Conservation (phyloP, 2,329 filamentous ascomycete genomes). For the Aphanoascus verrucosus region DNA sequence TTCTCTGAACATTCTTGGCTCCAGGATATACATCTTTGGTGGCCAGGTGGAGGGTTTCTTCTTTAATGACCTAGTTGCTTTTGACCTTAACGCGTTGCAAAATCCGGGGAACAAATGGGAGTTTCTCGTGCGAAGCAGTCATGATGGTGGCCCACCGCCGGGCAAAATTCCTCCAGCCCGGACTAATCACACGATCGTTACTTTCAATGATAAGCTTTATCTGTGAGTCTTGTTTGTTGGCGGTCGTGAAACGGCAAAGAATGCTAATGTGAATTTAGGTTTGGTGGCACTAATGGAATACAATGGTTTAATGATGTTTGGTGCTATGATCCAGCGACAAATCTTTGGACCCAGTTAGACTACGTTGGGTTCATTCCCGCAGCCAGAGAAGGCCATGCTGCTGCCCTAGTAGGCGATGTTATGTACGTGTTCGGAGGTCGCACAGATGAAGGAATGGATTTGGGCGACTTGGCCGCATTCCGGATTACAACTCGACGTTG, state of each 20-base stretch:
- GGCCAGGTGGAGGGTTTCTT: conserved; percentile 96
- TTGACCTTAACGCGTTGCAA: conserved; percentile 90
- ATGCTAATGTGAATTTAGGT: conserved; percentile 43
- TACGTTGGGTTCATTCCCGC: conserved; percentile 97
- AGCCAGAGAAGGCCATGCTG: conserved; percentile 85
- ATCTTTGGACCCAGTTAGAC: conserved; percentile 78
- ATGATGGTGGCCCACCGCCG: conserved; percentile 44
- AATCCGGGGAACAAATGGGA: conserved; percentile 90
- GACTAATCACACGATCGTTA: conserved; percentile 90
- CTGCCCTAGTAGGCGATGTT: conserved; percentile 86
- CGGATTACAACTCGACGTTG: conserved; percentile 73
- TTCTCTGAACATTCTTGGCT: conserved; percentile 89
- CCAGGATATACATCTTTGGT: conserved; percentile 94
- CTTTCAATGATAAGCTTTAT: conserved; percentile 86
- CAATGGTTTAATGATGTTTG: conserved; percentile 99
- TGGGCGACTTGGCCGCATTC: conserved; percentile 86
- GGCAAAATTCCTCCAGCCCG: conserved; percentile 71
- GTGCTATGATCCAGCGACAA: conserved; percentile 77
- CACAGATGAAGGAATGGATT: conserved; percentile 81
- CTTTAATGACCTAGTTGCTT: conserved; percentile 93
- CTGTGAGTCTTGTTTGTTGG: conserved; percentile 50
- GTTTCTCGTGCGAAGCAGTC: conserved; percentile 67
- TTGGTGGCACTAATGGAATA: conserved; percentile 90
- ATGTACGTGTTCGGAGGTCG: conserved; percentile 99
- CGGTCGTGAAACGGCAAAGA: conserved; percentile 4